Evolutionary conservation across 2,329 filamentous ascomycete genomes (phyloP).

Genomic region (Talaromyces amestolkiae): DNA sequence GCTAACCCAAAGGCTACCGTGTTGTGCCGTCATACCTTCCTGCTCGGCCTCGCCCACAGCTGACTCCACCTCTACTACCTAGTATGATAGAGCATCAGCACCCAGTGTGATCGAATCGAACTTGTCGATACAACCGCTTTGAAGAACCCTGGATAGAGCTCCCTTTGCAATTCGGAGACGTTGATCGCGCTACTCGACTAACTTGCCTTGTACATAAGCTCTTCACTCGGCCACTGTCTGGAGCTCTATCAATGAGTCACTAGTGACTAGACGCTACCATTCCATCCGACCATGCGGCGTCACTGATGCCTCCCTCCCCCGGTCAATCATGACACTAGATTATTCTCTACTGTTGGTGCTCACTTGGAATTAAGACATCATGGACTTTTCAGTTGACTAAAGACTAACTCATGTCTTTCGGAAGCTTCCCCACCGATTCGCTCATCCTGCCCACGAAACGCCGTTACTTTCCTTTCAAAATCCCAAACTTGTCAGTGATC

Average conservation of each 20-base stretch:
- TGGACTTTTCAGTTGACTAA: not conserved
- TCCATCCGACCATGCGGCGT: slow-evolving; percentile 33
- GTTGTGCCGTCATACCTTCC: slow-evolving; percentile 13
- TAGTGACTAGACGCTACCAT: not conserved
- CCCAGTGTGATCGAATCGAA: not conserved
- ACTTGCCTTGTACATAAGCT: not conserved
- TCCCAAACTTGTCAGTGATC: slow-evolving; percentile 61
- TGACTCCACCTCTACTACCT: slow-evolving; percentile 9
- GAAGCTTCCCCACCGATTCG: slow-evolving; percentile 64
- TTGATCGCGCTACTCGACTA: not conserved
- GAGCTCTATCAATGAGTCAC: not conserved
- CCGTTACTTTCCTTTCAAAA: slow-evolving; percentile 66
- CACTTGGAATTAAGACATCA: too few species aligned
- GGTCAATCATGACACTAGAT: slow-evolving; percentile 44
- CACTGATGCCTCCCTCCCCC: slow-evolving; percentile 25
- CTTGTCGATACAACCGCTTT: not conserved
- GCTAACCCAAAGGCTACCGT: slow-evolving; percentile 12
- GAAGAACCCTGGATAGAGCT: not conserved
- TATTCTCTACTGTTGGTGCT: slow-evolving; percentile 38
- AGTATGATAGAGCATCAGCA: not conserved
- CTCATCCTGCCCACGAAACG: slow-evolving; percentile 61
- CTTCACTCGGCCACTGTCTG: not conserved
- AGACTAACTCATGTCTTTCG: slow-evolving; percentile 33
- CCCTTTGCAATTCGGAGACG: not conserved
- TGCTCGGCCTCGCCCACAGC: not conserved